Evolutionary conservation across 192 early-diverging fungal genomes (phyloP), one percentile per base, ranked within the genome.

Genomic region (Irineochytrium annulatum): DNA sequence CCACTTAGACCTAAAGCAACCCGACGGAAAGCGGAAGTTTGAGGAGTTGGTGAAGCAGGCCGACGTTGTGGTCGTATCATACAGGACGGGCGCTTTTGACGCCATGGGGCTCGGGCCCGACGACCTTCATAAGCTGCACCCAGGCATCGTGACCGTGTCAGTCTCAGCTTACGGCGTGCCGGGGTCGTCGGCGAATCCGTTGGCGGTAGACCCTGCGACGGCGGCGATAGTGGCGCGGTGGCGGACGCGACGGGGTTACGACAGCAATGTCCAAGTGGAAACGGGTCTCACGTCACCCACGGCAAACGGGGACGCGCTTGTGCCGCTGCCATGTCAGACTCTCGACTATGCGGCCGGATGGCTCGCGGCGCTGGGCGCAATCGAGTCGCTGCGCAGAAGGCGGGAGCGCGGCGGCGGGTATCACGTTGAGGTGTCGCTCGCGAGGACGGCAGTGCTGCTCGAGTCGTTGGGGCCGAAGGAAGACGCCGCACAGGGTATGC

Each of bases 271-370:
- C 11, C 69, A 71, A 48, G 30, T 68, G 26, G 39, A 29, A 24
- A 63, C 69, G 22, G 69, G 69, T 3, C 62, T 71, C 28, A 32
- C 63, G 19, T 11, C 24, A 3, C 33, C 35, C 43, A 66, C 63
- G 32, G 48, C 26, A 17, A n/a, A 22, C 31, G 26, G 8, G 34
- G 30, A 3, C 6, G 22, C 30, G 51, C 63, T 44, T 28, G 27
- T 11, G 2, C 57, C 69, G n/a, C 43, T 71, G 26, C 69, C 69
- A 34, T 60, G 44, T 43, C 69, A 71, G 43, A 48, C 65, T 8
- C 52, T 71, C 34, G 69, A 71, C 54, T 52, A 71, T 35, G 70
- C 35, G 2, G 43, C 65, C 8, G 70, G 70, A 27, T 71, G 65
- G 64, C 57, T 72, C 19, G 52, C 45, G 8, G 65, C 70, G 31